Evolutionary conservation across 73 alveolate species (phyloP).

Genomic region (Blepharisma stoltei): DNA sequence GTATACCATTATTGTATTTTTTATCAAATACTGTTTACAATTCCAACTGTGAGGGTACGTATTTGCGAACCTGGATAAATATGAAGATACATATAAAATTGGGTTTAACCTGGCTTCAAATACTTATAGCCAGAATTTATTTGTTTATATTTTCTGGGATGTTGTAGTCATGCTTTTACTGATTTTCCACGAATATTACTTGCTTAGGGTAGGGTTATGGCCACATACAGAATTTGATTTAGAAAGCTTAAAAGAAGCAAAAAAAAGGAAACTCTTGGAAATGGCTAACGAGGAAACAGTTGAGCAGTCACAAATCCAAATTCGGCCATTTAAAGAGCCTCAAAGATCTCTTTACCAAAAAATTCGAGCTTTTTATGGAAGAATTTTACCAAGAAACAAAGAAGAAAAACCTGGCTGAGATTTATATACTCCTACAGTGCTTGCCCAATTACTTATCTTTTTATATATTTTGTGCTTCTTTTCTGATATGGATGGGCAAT

Average conservation of each 20-base stretch:
- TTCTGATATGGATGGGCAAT: constrained; percentile 79
- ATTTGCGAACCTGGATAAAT: background rate
- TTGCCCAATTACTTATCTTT: constrained; percentile 57
- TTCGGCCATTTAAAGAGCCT: background rate
- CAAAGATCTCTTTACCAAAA: background rate
- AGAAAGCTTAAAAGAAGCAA: constrained; percentile 40
- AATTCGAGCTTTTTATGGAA: constrained; percentile 29
- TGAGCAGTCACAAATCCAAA: too few species aligned
- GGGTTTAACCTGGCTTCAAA: background rate
- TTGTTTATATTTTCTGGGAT: constrained; percentile 39
- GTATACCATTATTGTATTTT: constrained; percentile 48
- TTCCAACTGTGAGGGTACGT: constrained; percentile 21
- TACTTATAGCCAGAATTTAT: constrained; percentile 22
- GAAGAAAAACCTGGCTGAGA: constrained; percentile 90
- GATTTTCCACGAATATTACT: constrained; percentile 32
- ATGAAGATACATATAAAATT: constrained; percentile 3
- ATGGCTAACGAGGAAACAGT: too few species aligned
- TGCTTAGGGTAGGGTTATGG: constrained; percentile 39
- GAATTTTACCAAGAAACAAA: constrained; percentile 70
- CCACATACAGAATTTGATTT: constrained; percentile 41
- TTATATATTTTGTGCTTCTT: constrained; percentile 73
- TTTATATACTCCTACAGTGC: constrained; percentile 60
- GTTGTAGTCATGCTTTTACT: constrained; percentile 30
- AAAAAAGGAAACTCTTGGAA: background rate
- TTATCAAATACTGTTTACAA: constrained; percentile 52